Evolutionary conservation across 176 grass and related monocot species (phyloP).

Genomic region (Secale cereale): DNA sequence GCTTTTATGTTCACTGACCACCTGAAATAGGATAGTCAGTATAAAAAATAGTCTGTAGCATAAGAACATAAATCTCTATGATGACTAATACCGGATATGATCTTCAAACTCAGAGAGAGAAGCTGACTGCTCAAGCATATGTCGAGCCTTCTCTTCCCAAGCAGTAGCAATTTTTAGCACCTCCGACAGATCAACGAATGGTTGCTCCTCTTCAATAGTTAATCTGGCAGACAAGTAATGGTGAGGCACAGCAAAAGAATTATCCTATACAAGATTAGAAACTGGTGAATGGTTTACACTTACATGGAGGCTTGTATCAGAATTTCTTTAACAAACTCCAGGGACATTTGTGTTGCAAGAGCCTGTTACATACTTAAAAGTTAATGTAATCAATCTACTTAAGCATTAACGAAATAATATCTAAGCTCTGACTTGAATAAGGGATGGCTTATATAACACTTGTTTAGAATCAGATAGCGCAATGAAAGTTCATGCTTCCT

Average conservation of each 20-base stretch:
- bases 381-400: constrained; percentile 28
- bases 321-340: constrained; percentile 57
- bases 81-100: constrained; percentile 48
- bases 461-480: background rate
- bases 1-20: constrained; percentile 55
- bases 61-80: constrained; percentile 18
- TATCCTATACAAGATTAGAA: constrained; percentile 10
- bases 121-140: constrained; percentile 56
- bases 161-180: constrained; percentile 47
- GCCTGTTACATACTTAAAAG: constrained; percentile 43
- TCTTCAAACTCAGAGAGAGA: constrained; percentile 69
- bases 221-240: constrained; percentile 51
- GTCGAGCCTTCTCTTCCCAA: constrained; percentile 74
- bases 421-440: background rate
- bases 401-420: background rate
- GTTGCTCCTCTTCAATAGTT: constrained; percentile 64
- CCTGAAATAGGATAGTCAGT: constrained; percentile 52
- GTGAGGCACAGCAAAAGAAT: constrained; percentile 15
- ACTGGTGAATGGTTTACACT: constrained; percentile 28
- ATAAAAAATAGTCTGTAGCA: constrained; percentile 24
- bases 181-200: constrained; percentile 56
- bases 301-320: constrained; percentile 74
- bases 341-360: constrained; percentile 41
- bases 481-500: background rate
- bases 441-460: background rate